Evolutionary conservation across 345 rosid species (phyloP).

Genomic region (Psidium friedrichsthalianum): DNA sequence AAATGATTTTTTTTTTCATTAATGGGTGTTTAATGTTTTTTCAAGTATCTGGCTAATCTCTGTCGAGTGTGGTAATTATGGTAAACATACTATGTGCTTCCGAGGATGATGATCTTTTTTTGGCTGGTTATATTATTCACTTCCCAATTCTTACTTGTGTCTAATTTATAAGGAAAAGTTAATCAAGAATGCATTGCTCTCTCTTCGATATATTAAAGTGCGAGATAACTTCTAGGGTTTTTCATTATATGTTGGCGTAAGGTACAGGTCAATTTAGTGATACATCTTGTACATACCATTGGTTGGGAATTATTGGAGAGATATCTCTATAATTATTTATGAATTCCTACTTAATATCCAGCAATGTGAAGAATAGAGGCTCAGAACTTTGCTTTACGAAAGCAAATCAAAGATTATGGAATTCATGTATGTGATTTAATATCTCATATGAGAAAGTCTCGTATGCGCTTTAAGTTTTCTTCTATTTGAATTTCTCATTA

Average conservation of each 20-base stretch:
- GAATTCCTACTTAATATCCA: background rate
- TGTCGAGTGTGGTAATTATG: background rate
- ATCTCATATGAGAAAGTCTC: no score
- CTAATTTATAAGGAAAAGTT: background rate
- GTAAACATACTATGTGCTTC: background rate
- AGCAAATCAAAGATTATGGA: background rate
- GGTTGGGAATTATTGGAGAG: background rate
- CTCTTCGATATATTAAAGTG: background rate
- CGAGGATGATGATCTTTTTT: background rate
- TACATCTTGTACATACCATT: background rate
- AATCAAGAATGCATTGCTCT: background rate
- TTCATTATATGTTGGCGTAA: background rate
- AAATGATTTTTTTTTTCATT: background rate
- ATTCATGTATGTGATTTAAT: background rate
- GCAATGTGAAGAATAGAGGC: background rate
- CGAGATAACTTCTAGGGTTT: background rate
- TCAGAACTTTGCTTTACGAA: background rate
- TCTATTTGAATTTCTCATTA: background rate
- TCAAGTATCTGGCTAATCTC: background rate
- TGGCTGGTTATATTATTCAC: background rate
- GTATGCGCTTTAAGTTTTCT: background rate
- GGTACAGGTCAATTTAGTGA: no score
- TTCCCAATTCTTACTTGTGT: background rate
- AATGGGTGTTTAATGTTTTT: background rate
- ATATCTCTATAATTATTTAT: background rate